Evolutionary conservation across 2,329 filamentous ascomycete species (phyloP).

Genomic region (Verticillium klebahnii): DNA sequence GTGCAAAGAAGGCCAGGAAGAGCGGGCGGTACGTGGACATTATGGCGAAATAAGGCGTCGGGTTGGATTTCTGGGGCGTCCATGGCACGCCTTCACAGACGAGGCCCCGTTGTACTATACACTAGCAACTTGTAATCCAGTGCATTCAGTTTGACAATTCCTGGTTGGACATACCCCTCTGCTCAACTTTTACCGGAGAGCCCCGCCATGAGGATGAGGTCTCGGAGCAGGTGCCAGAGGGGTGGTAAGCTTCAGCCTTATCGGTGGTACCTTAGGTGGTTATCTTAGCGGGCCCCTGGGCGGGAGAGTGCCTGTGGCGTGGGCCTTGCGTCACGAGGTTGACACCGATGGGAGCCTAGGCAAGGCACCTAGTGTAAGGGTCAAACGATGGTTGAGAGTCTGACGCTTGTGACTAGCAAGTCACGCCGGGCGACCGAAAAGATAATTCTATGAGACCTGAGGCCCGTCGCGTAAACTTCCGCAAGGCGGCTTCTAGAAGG

Average conservation of each 20-base stretch:
- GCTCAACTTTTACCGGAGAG: too few species aligned
- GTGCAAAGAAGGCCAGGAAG: conserved; percentile 69
- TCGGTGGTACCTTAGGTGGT: not conserved
- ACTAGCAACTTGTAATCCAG: conserved; percentile 1
- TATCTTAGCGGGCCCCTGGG: not conserved
- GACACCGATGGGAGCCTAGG: not conserved
- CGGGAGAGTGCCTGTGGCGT: not conserved
- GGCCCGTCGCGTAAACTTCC: not conserved
- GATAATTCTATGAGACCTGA: not conserved
- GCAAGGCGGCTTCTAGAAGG: not conserved
- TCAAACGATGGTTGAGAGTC: not conserved
- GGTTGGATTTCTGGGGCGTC: not conserved
- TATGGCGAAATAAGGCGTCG: conserved; percentile 62
- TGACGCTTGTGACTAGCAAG: too few species aligned
- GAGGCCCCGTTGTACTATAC: conserved; percentile 1
- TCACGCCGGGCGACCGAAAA: not conserved
- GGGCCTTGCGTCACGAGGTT: not conserved
- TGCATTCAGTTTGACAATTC: not conserved
- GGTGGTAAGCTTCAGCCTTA: not conserved
- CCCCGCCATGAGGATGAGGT: not conserved
- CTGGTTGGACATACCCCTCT: not conserved
- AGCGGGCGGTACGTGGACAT: conserved; percentile 91
- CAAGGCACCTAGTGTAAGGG: not conserved
- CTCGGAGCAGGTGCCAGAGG: not conserved
- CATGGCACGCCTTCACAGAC: not conserved